A percentile compares a stretch with the other conserved stretches of the same genome.
Conservation (phyloP, 2,329 filamentous ascomycete genomes). For the Epichloe uncinata region DNA sequence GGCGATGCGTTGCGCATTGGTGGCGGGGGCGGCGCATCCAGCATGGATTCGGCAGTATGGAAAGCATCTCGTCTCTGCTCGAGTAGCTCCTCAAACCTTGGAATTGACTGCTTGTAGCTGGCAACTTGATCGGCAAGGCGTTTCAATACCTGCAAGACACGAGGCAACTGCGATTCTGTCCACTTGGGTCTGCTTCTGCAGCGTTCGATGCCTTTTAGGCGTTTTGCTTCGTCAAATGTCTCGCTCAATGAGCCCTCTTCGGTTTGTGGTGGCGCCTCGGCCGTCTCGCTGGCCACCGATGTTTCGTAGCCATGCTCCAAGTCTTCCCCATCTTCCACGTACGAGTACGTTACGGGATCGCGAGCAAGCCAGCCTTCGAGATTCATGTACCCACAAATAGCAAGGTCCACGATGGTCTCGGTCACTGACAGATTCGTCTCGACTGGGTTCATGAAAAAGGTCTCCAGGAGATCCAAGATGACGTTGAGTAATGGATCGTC, state of each 20-base stretch:
- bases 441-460: constrained; percentile 80
- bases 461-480: constrained; percentile 56
- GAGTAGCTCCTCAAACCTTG: constrained; percentile 60
- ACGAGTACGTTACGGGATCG: constrained; percentile 48
- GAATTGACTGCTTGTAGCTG: constrained; percentile 48
- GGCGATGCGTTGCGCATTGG: constrained; percentile 16
- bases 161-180: constrained; percentile 34
- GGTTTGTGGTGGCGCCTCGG: neutral
- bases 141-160: constrained; percentile 44
- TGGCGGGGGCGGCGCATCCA: constrained; percentile 20
- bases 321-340: constrained; percentile 27
- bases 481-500: constrained; percentile 53
- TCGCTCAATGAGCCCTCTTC: neutral
- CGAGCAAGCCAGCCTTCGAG: constrained; percentile 86
- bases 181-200: constrained; percentile 42
- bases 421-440: constrained; percentile 85
- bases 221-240: constrained; percentile 16
- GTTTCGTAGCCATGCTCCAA: constrained; percentile 7
- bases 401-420: constrained; percentile 67
- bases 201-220: constrained; percentile 32
- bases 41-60: constrained; percentile 41
- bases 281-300: constrained; percentile 4
- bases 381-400: constrained; percentile 70
- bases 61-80: constrained; percentile 52
- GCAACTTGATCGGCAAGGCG: constrained; percentile 48